Base-by-base conservation (phyloP, 1,139 yeast genomes). In the Pichia sp. region DNA sequence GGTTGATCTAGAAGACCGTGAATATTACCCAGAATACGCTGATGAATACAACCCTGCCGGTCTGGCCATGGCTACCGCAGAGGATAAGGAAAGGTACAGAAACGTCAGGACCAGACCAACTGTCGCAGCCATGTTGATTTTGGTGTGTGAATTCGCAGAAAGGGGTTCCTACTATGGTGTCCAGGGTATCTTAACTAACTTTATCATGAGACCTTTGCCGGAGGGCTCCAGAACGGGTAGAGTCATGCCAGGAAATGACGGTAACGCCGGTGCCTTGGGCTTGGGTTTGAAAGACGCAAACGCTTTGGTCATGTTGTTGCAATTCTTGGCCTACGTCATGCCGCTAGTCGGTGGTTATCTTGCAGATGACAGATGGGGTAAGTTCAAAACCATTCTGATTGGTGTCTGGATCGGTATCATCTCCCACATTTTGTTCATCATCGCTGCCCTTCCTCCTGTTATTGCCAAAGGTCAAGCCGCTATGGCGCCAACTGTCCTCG, bases 161-260 rank as follows among this genome's bases (percentile, higher is more conserved):
- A 71, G 79, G 68, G 79, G 76, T 51, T 75, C 79, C 3, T 75
- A 75, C 58, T 75, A 72, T 59, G 75, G 78, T 30, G 67, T 68
- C 34, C 62, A 63, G 41, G 74, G 72, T 54, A 62, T 73, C 47
- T 69, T 75, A 51, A 65, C 74, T 32, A 75, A 75, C 60, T 75
- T 75, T 56, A 68, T 75, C 55, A 75, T 73, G 66, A 70, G 81
- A 63, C 79, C 80, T 13, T 68, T 80, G 54, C 84, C 84, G 16
- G 68, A 67, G 15, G 80, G 80, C 48, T 78, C 80, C 40, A 76
- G 76, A 11, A 63, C 69, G 8, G 64, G 68, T 43, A 49, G 50
- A 26, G 53, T 53, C 16, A 16, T 53, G 50, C 66, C 62, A 30
- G 63, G 70, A 43, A 34, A 40, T 19, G 49, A 49, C 8, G 47